Base-by-base conservation (phyloP, 2,329 filamentous ascomycete species). In the Colletotrichum liriopes region DNA sequence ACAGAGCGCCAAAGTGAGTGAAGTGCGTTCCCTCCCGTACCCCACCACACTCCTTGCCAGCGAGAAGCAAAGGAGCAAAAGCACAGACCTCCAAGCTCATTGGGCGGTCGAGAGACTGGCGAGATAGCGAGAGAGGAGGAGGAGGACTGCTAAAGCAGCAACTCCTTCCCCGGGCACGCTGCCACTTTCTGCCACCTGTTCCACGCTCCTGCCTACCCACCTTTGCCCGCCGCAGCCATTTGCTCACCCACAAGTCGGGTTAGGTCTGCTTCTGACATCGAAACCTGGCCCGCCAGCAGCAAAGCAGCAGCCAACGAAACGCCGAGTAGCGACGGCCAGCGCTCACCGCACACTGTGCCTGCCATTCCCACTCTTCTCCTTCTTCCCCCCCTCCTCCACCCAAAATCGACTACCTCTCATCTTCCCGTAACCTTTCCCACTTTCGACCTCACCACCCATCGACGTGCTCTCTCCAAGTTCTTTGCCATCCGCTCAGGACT, bases 321-420 rank as follows among this genome's bases (percentile, higher is more conserved):
- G 63, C 63, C 55, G 52, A 65, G 58, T 37, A 37, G 37, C n/a
- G 55, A 26, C 60, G 45, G 51, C 43, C 56, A 64, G 51, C 65
- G 35, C 59, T 70, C 70, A 69, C 65, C 70, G 66, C 70, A 72
- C 65, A 70, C 70, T 72, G 70, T 72, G 70, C 70, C 39, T 63
- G 70, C 70, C 70, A 72, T 72, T 72, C 54, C 70, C 71, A 73
- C 67, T 72, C 70, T 67, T 73, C 74, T 69, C 71, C 74, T 72
- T 73, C 70, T 74, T 74, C 69, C 74, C 73, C 73, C 74, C 74
- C 74, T 74, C 71, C 72, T 74, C 65, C 67, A 74, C 72, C 74
- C 71, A 71, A 71, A 74, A 71, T 73, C 67, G 32, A 72, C 70
- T 72, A 72, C 70, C 70, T 72, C 70, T 65, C 71, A 52, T 62